Percentiles rank a stretch among this genome's conserved stretches.
Evolutionary conservation across 306 rosid species (phyloP).

Genomic region (Vigna hirtella): DNA sequence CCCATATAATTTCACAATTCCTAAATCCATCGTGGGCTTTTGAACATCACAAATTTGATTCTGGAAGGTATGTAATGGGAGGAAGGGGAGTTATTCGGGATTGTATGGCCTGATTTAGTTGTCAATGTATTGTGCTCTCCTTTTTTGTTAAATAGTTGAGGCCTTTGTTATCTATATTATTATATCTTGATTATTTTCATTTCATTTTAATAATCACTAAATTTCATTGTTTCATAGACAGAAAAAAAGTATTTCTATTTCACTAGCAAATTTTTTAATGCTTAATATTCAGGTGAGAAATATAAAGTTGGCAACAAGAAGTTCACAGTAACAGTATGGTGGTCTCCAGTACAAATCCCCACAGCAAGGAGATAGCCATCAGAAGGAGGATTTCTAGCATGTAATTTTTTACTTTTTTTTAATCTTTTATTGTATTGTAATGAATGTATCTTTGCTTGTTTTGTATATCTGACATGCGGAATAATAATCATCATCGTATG

Average conservation of each 20-base stretch:
- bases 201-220: neutral
- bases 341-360: constrained; percentile 66
- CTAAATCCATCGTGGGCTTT: too few relatives aligned
- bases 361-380: constrained; percentile 69
- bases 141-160: neutral
- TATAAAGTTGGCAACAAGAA: constrained; percentile 26
- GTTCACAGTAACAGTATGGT: constrained; percentile 54
- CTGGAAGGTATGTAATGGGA: too few relatives aligned
- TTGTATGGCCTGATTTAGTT: too few relatives aligned
- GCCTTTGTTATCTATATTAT: neutral
- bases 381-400: constrained; percentile 88
- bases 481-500: neutral
- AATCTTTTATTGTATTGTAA: constrained; percentile 29
- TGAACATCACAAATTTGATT: too few relatives aligned
- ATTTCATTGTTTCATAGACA: constrained; percentile 21
- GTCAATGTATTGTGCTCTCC: neutral
- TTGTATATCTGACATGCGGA: constrained; percentile 9
- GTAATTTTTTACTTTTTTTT: constrained; percentile 42
- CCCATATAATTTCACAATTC: too few relatives aligned
- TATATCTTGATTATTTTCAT: neutral
- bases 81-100: too few relatives aligned
- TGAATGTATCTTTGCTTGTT: constrained; percentile 21
- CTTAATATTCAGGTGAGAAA: constrained; percentile 42
- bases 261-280: constrained; percentile 16
- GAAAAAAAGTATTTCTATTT: neutral